phyloP scores from a whole-genome alignment of 345 rosid genomes.

The Eutrema yunnanense region DNA sequence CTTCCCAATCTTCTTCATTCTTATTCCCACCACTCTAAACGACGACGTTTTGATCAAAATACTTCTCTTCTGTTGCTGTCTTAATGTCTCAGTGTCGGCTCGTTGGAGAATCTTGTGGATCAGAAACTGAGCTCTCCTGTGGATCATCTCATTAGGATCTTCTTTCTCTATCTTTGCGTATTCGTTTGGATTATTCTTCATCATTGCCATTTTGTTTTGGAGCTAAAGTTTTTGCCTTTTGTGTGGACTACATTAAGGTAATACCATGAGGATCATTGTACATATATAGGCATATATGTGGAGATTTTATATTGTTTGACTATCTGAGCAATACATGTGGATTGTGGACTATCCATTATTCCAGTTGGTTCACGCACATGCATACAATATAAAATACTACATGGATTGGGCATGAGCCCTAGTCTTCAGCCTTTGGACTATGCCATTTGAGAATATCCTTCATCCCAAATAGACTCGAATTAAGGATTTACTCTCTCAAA shows the following conservation, averaged over 20 bases:
- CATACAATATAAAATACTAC: neutral
- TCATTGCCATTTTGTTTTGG: slow-evolving; percentile 23
- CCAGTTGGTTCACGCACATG: slow-evolving; percentile 17
- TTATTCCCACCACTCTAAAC: slow-evolving; percentile 43
- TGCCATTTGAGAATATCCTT: too few species aligned
- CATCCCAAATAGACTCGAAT: too few species aligned
- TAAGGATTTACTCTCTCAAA: too few species aligned
- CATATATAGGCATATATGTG: slow-evolving; percentile 4
- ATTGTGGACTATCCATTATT: slow-evolving; percentile 21
- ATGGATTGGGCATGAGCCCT: too few species aligned
- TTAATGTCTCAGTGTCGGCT: slow-evolving; percentile 36
- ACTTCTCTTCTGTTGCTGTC: slow-evolving; percentile 33
- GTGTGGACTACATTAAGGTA: neutral
- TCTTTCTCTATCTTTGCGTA: slow-evolving; percentile 64
- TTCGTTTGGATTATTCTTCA: slow-evolving; percentile 27
- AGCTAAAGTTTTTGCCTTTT: neutral
- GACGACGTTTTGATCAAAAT: neutral
- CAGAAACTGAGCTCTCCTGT: slow-evolving; percentile 65
- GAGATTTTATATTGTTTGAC: slow-evolving; percentile 13
- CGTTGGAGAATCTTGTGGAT: slow-evolving; percentile 52
- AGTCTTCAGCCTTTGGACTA: too few species aligned
- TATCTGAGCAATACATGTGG: slow-evolving; percentile 15
- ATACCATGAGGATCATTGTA: neutral
- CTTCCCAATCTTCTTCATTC: slow-evolving; percentile 60
- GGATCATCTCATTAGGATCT: slow-evolving; percentile 48